These are phyloP conservation scores for Pistacia atlantica DNA, from an alignment of 345 rosid genomes.

Conservation along the genomic window DNA sequence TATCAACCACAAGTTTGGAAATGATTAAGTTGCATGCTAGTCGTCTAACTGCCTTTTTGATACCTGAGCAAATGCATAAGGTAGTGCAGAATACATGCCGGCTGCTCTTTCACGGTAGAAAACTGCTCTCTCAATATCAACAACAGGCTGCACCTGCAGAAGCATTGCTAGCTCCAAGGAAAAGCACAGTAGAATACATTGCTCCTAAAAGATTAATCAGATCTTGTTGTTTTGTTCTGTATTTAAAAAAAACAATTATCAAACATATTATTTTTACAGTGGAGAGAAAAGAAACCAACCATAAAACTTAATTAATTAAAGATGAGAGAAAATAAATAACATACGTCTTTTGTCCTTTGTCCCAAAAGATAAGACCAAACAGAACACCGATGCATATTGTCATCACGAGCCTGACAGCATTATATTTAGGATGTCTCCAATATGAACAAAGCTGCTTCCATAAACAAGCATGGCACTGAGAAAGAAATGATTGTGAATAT, in stretches of 20 bases:
- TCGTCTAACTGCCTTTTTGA: not conserved
- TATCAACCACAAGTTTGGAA: not conserved
- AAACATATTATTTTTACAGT: too few species aligned
- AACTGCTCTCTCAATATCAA: constrained; percentile 71
- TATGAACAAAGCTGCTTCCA: constrained; percentile 80
- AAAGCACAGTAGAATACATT: constrained; percentile 64
- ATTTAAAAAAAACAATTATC: too few species aligned
- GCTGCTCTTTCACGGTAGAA: constrained; percentile 84
- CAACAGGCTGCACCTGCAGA: constrained; percentile 62
- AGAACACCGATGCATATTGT: constrained; percentile 50
- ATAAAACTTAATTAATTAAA: too few species aligned
- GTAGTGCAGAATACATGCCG: constrained; percentile 78
- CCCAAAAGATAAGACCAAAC: constrained; percentile 78
- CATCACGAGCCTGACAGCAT: constrained; percentile 69
- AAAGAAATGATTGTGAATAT: constrained; percentile 62
- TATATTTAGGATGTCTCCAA: constrained; percentile 78
- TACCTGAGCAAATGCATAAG: constrained; percentile 85
- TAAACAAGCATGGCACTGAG: constrained; percentile 69
- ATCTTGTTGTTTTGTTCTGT: constrained; percentile 46
- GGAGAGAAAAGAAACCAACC: too few species aligned
- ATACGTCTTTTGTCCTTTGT: constrained; percentile 58
- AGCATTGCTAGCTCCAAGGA: constrained; percentile 70
- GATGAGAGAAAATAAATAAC: not conserved
- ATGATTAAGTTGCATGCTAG: not conserved
- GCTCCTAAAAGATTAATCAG: constrained; percentile 72